Evolutionary conservation across 2,329 filamentous ascomycete species (phyloP).

Genomic region (Beauveria scarabaeidicola): DNA sequence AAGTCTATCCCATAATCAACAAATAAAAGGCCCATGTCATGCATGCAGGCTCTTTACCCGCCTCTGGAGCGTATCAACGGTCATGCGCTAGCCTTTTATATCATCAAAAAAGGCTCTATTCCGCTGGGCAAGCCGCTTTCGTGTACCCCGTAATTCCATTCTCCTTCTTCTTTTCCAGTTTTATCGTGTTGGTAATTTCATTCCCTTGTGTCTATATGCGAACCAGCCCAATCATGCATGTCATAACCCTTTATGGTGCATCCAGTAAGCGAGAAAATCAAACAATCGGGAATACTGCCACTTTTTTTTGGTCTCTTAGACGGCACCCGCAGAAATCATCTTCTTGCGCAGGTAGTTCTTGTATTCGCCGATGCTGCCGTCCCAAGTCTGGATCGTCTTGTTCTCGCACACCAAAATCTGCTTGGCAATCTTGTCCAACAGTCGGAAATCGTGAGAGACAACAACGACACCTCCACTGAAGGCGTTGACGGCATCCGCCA

Average conservation of each 20-base stretch:
- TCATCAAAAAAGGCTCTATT: neutral
- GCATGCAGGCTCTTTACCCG: slow-evolving; percentile 5
- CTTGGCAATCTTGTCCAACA: slow-evolving; percentile 99
- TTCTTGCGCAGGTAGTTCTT: slow-evolving; percentile 99
- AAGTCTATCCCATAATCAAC: slow-evolving; percentile 9
- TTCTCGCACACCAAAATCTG: slow-evolving; percentile 99
- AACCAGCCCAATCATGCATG: slow-evolving; percentile 13
- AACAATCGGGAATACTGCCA: neutral
- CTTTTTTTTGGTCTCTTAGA: slow-evolving; percentile 45
- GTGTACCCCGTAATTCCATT: neutral
- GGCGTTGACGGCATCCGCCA: slow-evolving; percentile 95
- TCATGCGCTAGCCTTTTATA: neutral
- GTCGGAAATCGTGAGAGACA: slow-evolving; percentile 96
- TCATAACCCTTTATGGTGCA: slow-evolving; percentile 9
- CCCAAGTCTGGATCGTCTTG: slow-evolving; percentile 85
- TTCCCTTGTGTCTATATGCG: slow-evolving; percentile 17
- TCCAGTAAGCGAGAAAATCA: slow-evolving; percentile 7
- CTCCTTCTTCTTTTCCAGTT: neutral
- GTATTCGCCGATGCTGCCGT: slow-evolving; percentile 85
- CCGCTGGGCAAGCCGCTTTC: neutral
- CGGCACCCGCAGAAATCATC: slow-evolving; percentile 84
- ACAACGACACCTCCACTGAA: slow-evolving; percentile 96
- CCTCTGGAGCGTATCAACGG: slow-evolving; percentile 1
- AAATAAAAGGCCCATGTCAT: slow-evolving; percentile 9
- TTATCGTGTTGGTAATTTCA: neutral